phyloP scores from a whole-genome alignment of 257 asterid species.

The Solanum lycopersicoides region DNA sequence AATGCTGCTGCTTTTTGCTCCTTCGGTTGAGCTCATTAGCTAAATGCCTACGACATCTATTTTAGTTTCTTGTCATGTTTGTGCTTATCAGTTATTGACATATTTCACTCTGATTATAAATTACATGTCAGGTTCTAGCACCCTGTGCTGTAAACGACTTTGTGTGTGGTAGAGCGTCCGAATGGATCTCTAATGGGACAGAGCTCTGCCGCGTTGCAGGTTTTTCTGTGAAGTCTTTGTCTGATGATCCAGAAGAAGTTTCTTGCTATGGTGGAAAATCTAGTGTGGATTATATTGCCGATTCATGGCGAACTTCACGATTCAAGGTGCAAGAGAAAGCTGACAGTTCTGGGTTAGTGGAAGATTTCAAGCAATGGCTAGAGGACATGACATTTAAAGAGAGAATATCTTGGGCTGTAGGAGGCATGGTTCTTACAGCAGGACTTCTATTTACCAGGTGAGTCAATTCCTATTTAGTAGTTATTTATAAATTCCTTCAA shows the following conservation, averaged over 20 bases:
- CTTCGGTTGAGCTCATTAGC: neutral
- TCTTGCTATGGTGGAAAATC: conserved; percentile 88
- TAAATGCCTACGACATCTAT: neutral
- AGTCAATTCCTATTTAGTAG: conserved; percentile 4
- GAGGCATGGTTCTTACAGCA: conserved; percentile 97
- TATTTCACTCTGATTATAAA: conserved; percentile 14
- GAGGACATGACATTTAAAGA: conserved; percentile 47
- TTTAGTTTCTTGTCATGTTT: neutral
- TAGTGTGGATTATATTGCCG: conserved; percentile 54
- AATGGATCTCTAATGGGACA: conserved; percentile 97
- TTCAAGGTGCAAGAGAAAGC: conserved; percentile 31
- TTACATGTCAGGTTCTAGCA: conserved; percentile 66
- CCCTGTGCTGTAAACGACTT: conserved; percentile 84
- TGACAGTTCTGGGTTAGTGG: conserved; percentile 15
- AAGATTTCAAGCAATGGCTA: conserved; percentile 60
- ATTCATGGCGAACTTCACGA: conserved; percentile 51
- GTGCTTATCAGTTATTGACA: neutral
- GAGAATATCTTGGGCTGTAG: conserved; percentile 93
- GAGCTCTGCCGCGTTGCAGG: conserved; percentile 91
- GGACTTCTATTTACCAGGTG: conserved; percentile 85
- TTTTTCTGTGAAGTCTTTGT: conserved; percentile 51
- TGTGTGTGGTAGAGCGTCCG: conserved; percentile 93
- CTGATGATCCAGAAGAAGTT: conserved; percentile 41
- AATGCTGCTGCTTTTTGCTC: neutral
- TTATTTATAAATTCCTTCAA: neutral